These are phyloP conservation scores for Pythium pectinolyticum DNA, from an alignment of 352 stramenopile genomes.

Conservation along the genomic window DNA sequence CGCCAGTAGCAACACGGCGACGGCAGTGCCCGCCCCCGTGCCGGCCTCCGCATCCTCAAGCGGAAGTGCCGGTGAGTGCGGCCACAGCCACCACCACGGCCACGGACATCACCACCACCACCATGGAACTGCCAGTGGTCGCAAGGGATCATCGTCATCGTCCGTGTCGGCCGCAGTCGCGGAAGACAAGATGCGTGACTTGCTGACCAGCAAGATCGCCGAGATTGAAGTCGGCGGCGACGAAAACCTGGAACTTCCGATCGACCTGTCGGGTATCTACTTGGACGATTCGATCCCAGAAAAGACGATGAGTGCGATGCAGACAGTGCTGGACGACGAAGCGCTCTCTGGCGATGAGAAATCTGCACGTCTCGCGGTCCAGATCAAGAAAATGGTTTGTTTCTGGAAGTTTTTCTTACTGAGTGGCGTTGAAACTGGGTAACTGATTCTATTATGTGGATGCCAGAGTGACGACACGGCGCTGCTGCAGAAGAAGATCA, in stretches of 20 bases:
- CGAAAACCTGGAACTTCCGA: conserved; percentile 72
- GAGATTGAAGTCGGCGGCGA: conserved; percentile 83
- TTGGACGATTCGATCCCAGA: conserved; percentile 51
- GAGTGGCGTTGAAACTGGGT: no score
- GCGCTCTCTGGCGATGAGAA: conserved; percentile 50
- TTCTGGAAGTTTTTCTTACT: background rate
- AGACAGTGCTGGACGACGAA: conserved; percentile 40
- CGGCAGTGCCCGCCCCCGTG: background rate
- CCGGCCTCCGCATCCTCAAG: background rate
- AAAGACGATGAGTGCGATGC: conserved; percentile 36
- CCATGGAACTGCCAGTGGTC: background rate
- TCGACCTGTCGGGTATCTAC: conserved; percentile 75
- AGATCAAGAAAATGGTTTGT: conserved; percentile 47
- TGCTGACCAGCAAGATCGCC: conserved; percentile 82
- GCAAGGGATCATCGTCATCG: conserved; percentile 7
- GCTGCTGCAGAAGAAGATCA: conserved; percentile 80
- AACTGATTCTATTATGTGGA: background rate
- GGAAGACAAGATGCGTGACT: conserved; percentile 69
- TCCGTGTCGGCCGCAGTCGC: conserved; percentile 15
- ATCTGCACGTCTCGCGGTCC: conserved; percentile 34
- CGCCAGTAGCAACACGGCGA: background rate
- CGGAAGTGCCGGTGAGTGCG: conserved; percentile 28
- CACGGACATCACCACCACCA: conserved; percentile 12
- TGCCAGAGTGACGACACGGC: conserved; percentile 51
- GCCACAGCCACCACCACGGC: conserved; percentile 16